phyloP scores from a whole-genome alignment of 768 basidiomycete genomes.

The Lentinula sp. region DNA sequence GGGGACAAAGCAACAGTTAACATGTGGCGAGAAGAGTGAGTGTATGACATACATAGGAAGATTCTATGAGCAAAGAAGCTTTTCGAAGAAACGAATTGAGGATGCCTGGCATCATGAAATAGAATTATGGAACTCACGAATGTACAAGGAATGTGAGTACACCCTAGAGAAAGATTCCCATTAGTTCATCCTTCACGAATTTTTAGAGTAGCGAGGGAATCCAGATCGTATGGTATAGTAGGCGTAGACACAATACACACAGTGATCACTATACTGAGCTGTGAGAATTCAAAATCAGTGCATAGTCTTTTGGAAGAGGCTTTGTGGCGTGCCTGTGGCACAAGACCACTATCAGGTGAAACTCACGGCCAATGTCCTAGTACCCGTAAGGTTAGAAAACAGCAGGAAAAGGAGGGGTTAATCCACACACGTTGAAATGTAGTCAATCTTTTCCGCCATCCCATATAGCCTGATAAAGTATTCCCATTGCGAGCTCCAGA shows the following conservation, averaged over 20 bases:
- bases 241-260: background rate
- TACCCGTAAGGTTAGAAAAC: background rate
- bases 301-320: background rate
- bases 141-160: slow-evolving; percentile 27
- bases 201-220: background rate
- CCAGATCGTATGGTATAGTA: background rate
- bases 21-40: background rate
- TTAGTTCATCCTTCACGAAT: background rate
- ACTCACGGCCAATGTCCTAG: background rate
- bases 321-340: background rate
- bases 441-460: slow-evolving; percentile 16
- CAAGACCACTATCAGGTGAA: background rate
- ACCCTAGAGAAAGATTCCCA: slow-evolving; percentile 8
- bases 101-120: background rate
- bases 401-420: background rate
- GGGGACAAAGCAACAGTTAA: background rate
- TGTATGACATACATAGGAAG: slow-evolving; percentile 24
- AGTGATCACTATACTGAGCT: slow-evolving; percentile 8
- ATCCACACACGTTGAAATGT: slow-evolving; percentile 27
- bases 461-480: slow-evolving; percentile 31
- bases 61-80: slow-evolving; percentile 35
- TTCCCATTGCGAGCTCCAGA: slow-evolving; percentile 33
- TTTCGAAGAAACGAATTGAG: background rate
- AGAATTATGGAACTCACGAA: slow-evolving; percentile 11
- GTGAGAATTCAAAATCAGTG: no score